Base-by-base conservation (phyloP, 768 basidiomycete species). In the Mycena rosella region DNA sequence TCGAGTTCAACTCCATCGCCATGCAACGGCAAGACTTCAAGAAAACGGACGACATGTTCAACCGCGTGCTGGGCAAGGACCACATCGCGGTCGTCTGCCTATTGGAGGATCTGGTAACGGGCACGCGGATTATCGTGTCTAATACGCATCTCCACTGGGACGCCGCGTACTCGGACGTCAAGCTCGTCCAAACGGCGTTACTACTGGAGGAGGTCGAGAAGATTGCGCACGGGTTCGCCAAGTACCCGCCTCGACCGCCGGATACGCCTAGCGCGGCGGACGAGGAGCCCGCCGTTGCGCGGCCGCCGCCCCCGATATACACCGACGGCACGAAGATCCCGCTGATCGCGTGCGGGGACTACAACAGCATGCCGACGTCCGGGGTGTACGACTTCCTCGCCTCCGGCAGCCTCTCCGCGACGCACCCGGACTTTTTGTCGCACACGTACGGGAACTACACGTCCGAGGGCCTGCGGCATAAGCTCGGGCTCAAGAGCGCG, bases 41-140 rank as follows among this genome's bases (percentile, higher is more conserved):
- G 85, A 96, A 96, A 82, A 97, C 96, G 20, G 96, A 99, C 75
- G 97, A 98, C 83, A 96, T 99, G 96, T 99, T 98, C 87, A 98
- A 98, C 76, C 95, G 98, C 34, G 96, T 99, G 60, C 87, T 98
- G 72, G 92, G 93, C 68, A 94, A 95, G 77, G 97, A 99, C 79
- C 89, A 98, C 75, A 94, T 99, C 70, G 96, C 96, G 51, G 89
- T 96, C 70, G 84, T 96, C 63, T 89, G 90, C 73, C 86, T 95
- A 32, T 85, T 99, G 75, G 98, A 99, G 82, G 92, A 93, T 79
- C 88, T 88, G 67, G 86, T 88, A 44, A 94, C 96, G 0, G 96
- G 96, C 45, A 91, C 96, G 15, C 90, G 97, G 18, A 81, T 98
- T 63, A 88, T 99, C 74, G 87, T 98, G 59, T 92, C 92, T 42